Evolutionary conservation across 257 asterid genomes (phyloP).

Genomic region (Nicotiana benthamiana): DNA sequence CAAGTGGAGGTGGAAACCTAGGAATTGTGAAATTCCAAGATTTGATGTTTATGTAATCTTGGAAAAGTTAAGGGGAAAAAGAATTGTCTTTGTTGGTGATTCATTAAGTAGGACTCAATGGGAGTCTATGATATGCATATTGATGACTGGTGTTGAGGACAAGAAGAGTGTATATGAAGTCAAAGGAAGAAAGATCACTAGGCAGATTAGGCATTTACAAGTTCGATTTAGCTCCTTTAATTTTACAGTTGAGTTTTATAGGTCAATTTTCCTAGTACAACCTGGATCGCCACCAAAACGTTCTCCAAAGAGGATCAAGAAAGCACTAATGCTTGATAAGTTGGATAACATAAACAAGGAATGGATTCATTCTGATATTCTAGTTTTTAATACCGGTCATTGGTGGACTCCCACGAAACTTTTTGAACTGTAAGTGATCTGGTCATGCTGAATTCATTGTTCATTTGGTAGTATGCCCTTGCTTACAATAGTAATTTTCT

Average conservation of each 20-base stretch:
- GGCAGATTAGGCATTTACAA: slow-evolving; percentile 61
- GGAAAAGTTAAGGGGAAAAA: slow-evolving; percentile 70
- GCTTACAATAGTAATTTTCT: background rate
- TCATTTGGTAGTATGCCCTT: background rate
- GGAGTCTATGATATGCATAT: slow-evolving; percentile 92
- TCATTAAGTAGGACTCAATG: slow-evolving; percentile 89
- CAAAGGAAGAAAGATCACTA: slow-evolving; percentile 69
- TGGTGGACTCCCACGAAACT: slow-evolving; percentile 91
- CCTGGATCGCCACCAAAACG: slow-evolving; percentile 54
- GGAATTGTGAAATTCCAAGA: slow-evolving; percentile 51
- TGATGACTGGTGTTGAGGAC: slow-evolving; percentile 74
- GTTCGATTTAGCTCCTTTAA: slow-evolving; percentile 48
- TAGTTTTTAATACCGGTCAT: slow-evolving; percentile 81
- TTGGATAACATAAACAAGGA: slow-evolving; percentile 67
- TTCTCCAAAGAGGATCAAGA: slow-evolving; percentile 82
- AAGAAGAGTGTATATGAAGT: slow-evolving; percentile 66
- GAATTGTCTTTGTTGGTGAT: slow-evolving; percentile 89
- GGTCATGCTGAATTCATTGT: background rate
- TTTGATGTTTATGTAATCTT: slow-evolving; percentile 45
- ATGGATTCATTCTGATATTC: slow-evolving; percentile 80
- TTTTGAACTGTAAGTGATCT: slow-evolving; percentile 61
- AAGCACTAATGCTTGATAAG: slow-evolving; percentile 49
- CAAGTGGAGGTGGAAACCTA: slow-evolving; percentile 87
- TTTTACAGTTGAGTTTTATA: slow-evolving; percentile 70
- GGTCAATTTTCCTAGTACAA: slow-evolving; percentile 79